Evolutionary conservation across 192 early-diverging fungal genomes (phyloP).

Genomic region (Backusella tuberculispora): DNA sequence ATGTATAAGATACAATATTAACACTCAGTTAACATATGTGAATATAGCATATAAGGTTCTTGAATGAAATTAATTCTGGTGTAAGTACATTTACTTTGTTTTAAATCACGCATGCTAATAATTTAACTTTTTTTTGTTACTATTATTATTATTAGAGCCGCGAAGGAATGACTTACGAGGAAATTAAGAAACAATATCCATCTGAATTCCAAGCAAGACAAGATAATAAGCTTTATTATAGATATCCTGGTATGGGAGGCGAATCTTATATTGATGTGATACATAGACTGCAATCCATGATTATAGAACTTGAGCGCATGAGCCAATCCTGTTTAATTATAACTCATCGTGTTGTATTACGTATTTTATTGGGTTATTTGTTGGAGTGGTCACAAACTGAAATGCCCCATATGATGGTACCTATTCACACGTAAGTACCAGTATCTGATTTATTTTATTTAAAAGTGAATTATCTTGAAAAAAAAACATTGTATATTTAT

Average conservation of each 20-base stretch:
- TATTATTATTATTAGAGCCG: conserved; percentile 40
- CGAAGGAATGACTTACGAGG: conserved; percentile 77
- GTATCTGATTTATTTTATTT: not conserved
- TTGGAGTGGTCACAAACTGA: conserved; percentile 60
- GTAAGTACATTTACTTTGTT: conserved; percentile 37
- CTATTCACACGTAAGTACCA: conserved; percentile 41
- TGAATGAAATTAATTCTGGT: conserved; percentile 95
- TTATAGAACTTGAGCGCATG: conserved; percentile 96
- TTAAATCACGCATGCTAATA: not conserved
- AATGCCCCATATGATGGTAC: conserved; percentile 50
- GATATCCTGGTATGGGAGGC: conserved; percentile 96
- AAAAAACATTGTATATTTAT: not conserved
- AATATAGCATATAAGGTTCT: conserved; percentile 66
- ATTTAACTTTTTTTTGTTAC: not conserved
- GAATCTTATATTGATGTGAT: conserved; percentile 96
- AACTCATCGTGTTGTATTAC: conserved; percentile 89
- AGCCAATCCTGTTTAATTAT: conserved; percentile 86
- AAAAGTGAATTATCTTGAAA: not conserved
- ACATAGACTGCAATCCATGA: conserved; percentile 90
- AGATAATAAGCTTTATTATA: conserved; percentile 88
- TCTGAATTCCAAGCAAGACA: conserved; percentile 81
- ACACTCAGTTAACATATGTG: not conserved
- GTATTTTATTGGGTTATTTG: conserved; percentile 91
- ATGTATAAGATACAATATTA: not conserved
- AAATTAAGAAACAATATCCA: conserved; percentile 82